These are phyloP conservation scores for Paspalum notatum DNA, from an alignment of 176 grass and related monocot genomes.

Conservation along the genomic window DNA sequence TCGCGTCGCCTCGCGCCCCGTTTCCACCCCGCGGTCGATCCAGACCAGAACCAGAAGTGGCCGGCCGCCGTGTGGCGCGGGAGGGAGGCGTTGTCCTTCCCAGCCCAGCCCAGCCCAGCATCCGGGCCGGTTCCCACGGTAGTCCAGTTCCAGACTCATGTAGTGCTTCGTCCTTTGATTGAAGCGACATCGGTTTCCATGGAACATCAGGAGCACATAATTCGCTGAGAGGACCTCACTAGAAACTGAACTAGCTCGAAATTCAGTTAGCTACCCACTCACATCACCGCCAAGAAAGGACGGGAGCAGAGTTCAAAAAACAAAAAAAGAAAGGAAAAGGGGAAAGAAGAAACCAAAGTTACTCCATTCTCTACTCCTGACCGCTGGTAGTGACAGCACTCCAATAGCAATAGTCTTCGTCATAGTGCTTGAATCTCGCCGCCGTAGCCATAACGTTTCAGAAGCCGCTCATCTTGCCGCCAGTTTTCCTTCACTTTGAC, in stretches of 20 bases:
- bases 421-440: conserved; percentile 77
- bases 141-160: too few relatives aligned
- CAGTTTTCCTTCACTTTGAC: conserved; percentile 96
- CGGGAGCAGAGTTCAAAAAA: neutral
- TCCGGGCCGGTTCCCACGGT: too few relatives aligned
- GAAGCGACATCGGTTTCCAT: neutral
- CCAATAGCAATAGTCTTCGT: neutral
- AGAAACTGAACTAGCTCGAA: conserved; percentile 16
- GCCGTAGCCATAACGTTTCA: conserved; percentile 85
- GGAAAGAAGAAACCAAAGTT: too few relatives aligned
- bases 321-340: neutral
- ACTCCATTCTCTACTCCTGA: too few relatives aligned
- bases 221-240: conserved; percentile 12
- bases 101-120: too few relatives aligned
- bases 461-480: conserved; percentile 83
- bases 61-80: too few relatives aligned
- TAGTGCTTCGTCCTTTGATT: neutral
- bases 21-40: neutral
- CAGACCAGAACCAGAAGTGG: too few relatives aligned
- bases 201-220: neutral
- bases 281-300: neutral
- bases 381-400: too few relatives aligned
- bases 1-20: neutral
- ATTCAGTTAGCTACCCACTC: neutral
- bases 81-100: too few relatives aligned